Conservation (phyloP, 495 filamentous ascomycete genomes). For the Cercophora sp. region DNA sequence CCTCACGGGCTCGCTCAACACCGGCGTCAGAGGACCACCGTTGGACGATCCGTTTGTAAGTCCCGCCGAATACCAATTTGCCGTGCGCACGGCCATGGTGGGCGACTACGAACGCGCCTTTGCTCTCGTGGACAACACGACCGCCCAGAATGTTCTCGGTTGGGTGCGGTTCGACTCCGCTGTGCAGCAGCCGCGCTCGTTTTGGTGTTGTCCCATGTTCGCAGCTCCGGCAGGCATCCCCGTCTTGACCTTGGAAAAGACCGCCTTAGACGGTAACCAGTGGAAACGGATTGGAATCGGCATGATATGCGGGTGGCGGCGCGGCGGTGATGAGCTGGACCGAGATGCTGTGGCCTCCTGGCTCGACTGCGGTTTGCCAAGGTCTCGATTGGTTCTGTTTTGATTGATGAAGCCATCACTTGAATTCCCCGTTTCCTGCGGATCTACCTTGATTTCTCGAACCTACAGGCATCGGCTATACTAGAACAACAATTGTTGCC, state of each 20-base stretch:
- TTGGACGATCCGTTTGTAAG: background rate
- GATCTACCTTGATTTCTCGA: no score
- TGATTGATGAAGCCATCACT: no score
- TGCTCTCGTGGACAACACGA: background rate
- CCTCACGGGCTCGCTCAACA: background rate
- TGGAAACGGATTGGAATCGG: background rate
- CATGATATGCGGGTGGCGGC: conserved; percentile 1
- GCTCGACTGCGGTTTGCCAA: no score
- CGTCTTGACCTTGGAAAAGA: background rate
- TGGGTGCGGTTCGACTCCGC: conserved; percentile 3
- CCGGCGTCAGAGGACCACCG: background rate
- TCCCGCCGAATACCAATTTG: background rate
- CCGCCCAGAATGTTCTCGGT: background rate
- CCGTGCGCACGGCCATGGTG: background rate
- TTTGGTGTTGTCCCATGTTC: background rate
- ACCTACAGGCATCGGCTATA: no score
- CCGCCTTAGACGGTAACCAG: background rate
- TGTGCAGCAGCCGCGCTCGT: background rate
- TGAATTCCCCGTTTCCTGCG: no score
- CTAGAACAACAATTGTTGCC: no score
- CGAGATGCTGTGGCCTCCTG: no score
- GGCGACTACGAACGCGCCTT: conserved; percentile 1
- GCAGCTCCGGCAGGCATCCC: background rate
- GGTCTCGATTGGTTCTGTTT: no score
- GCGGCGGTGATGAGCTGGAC: no score